A percentile compares a stretch with the other conserved stretches of the same genome.
Conservation (phyloP, 2,329 filamentous ascomycete species). For the Lachnellula suecica region DNA sequence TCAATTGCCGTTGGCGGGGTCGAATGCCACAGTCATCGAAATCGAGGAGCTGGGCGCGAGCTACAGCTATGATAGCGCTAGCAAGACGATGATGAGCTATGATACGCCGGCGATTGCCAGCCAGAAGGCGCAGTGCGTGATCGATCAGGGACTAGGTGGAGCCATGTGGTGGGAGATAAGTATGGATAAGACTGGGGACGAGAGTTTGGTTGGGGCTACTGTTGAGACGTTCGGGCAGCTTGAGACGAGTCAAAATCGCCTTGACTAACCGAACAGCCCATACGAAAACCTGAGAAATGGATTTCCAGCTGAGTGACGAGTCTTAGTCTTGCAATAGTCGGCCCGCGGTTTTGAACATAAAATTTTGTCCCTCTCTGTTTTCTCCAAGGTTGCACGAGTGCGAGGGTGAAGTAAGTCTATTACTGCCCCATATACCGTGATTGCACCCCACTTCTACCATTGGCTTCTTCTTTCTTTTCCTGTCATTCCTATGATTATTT, state of each 20-base stretch:
- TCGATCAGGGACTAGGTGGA: slow-evolving; percentile 63
- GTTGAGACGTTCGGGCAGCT: slow-evolving; percentile 41
- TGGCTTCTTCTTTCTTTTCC: no score
- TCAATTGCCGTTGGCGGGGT: slow-evolving; percentile 62
- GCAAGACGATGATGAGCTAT: slow-evolving; percentile 68
- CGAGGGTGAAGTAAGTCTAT: no score
- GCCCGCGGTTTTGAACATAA: no score
- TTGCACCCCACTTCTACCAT: no score
- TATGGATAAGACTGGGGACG: slow-evolving; percentile 58
- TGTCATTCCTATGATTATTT: no score
- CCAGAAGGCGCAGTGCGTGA: slow-evolving; percentile 66
- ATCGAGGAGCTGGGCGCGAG: slow-evolving; percentile 60
- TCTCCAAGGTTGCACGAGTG: no score
- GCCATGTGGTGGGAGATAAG: slow-evolving; percentile 87
- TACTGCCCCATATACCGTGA: no score
- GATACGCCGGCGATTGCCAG: slow-evolving; percentile 61
- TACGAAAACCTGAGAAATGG: slow-evolving; percentile 54
- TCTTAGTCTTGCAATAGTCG: background rate
- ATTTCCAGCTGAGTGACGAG: slow-evolving; percentile 18
- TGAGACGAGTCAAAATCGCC: slow-evolving; percentile 48
- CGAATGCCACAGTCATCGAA: slow-evolving; percentile 50
- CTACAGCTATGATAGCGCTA: slow-evolving; percentile 66
- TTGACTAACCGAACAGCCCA: slow-evolving; percentile 52
- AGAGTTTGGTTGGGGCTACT: slow-evolving; percentile 58
- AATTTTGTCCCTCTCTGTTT: no score